Evolutionary conservation across 768 basidiomycete genomes (phyloP), one percentile per base, ranked within the genome.

Genomic region (Saitozyma sp.): DNA sequence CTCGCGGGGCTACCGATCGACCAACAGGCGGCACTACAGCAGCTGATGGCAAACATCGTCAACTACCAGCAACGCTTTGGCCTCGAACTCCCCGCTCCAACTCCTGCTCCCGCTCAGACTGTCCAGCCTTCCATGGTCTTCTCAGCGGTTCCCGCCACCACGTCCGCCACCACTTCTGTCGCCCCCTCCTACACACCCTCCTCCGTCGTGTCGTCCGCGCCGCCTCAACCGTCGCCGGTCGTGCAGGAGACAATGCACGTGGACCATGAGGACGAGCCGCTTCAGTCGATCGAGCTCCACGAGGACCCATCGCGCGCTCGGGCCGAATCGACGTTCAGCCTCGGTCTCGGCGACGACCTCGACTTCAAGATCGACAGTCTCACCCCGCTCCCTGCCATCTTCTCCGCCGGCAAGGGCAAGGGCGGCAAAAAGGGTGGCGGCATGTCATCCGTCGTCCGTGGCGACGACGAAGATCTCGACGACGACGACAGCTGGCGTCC

Each of bases 381-480:
- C 7, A 66, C 66, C 20, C 76, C 76, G n/a, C 62, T 73, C 17
- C 63, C 69, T 9, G 64, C 69, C 38, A 76, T 79, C 68, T 79
- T 79, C 50, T 75, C 71, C 16, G 75, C 76, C 9, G 73, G 74
- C n/a, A 72, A 73, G 59, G 78, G 78, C 43, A 79, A 79, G 63
- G 78, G 78, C n/a, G 78, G 78, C 13, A 79, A 79, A 62, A 79
- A 79, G 59, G 78, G 78, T 37, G 78, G 78, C 42, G 78, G 78
- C 8, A 63, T 79, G 65, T 76, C 75, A 19, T 69, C 66, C 11
- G 78, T 79, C 29, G 78, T 79, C 14, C 61, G 75, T 46, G 65
- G 61, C 38, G 73, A 74, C 20, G 75, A 75, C 54, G 76, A 77
- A 41, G 76, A 78, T 45, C 46, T 77, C 0, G 76, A 76, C 39